A percentile compares a stretch with the other conserved stretches of the same genome.
phyloP scores from a whole-genome alignment of 1,284 basidiomycete species.

The Sanghuangporus sanghuang region DNA sequence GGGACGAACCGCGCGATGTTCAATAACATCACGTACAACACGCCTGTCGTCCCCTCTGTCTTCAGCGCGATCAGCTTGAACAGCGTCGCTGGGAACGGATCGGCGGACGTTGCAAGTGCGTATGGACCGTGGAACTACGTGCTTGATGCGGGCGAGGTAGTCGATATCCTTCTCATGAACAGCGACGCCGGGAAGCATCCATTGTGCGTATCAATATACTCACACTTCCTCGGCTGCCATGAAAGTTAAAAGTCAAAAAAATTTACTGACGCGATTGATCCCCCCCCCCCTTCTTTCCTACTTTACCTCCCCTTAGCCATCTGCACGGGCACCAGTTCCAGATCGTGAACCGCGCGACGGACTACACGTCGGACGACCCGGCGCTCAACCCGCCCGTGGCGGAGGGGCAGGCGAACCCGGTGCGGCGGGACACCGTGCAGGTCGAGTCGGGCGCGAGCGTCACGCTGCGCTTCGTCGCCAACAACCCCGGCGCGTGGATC shows the following conservation, averaged over 20 bases:
- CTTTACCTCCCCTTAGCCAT: no score
- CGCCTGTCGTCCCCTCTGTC: constrained; percentile 66
- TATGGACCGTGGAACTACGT: constrained; percentile 81
- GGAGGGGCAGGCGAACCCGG: constrained; percentile 77
- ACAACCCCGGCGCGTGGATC: constrained; percentile 84
- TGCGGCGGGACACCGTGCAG: constrained; percentile 76
- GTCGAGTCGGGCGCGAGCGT: constrained; percentile 57
- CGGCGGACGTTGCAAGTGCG: constrained; percentile 52
- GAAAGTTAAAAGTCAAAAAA: neutral
- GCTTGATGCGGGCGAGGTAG: constrained; percentile 66
- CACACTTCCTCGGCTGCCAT: neutral
- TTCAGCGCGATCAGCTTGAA: constrained; percentile 72
- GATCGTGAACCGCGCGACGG: constrained; percentile 65
- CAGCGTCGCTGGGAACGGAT: constrained; percentile 26
- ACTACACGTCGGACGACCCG: constrained; percentile 77
- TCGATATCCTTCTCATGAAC: constrained; percentile 83
- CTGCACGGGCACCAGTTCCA: constrained; percentile 81
- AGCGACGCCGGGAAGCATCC: constrained; percentile 41
- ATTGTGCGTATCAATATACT: constrained; percentile 9
- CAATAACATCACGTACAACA: constrained; percentile 67
- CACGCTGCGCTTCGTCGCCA: constrained; percentile 67
- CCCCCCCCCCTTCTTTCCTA: no score
- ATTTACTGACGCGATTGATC: no score
- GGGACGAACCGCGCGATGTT: constrained; percentile 77
- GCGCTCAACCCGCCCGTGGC: constrained; percentile 75